A percentile compares a stretch with the other conserved stretches of the same genome.
Conservation (phyloP, 164 flowering plant genomes). For the Dillenia turbinata region DNA sequence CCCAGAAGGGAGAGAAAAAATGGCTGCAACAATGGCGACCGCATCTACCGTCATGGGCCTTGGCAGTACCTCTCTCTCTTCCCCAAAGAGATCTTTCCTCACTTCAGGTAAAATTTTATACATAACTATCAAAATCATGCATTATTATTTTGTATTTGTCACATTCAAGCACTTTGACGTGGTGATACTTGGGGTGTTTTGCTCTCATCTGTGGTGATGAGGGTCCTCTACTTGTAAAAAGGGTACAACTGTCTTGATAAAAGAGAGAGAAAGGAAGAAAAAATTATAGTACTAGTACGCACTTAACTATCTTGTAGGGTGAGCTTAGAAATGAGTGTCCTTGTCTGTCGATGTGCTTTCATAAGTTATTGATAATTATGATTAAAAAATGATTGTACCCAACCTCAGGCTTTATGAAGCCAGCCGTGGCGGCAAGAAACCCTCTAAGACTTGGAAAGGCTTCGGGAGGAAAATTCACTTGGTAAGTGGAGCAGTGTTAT, state of each 20-base stretch:
- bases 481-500: conserved; percentile 34
- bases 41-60: conserved; percentile 55
- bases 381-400: not conserved
- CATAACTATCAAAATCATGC: not conserved
- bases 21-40: conserved; percentile 46
- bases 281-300: no score
- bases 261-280: no score
- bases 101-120: conserved; percentile 29
- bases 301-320: no score
- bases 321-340: no score
- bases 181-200: no score
- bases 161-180: not conserved
- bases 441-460: conserved; percentile 46
- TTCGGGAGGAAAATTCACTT: conserved; percentile 55
- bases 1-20: conserved; percentile 9
- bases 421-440: conserved; percentile 40
- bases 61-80: conserved; percentile 32
- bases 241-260: not conserved
- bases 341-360: no score
- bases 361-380: not conserved
- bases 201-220: not conserved
- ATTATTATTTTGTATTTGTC: not conserved
- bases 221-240: not conserved
- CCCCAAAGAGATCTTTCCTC: conserved; percentile 28
- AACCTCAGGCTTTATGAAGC: conserved; percentile 50